Base-by-base conservation (phyloP, 768 basidiomycete genomes). In the Leccinum broughii region DNA sequence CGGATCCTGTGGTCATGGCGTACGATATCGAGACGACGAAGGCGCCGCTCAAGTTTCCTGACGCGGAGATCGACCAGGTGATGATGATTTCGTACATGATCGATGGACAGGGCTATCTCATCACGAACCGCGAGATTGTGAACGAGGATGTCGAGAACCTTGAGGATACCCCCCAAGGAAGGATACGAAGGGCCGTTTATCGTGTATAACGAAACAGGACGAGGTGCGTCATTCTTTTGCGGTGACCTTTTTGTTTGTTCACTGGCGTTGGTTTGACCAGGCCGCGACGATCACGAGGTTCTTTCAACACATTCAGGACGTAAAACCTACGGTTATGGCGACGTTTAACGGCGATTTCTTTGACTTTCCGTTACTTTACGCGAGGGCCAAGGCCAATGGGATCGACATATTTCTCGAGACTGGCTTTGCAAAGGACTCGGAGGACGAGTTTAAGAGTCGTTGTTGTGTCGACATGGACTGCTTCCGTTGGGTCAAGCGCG, bases 41-140 rank as follows among this genome's bases (percentile, higher is more conserved):
- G 77, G 90, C 93, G n/a, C 96, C 97, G n/a, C 85, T 98, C 68
- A 98, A 98, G 75, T 98, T 98, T 71, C 96, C 97, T 1, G 97
- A 98, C 77, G 90, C 94, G 66, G 84, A 86, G 7, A 88, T 93
- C 26, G 97, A 98, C 78, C 95, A 98, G 72, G 94, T 99, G 68
- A 99, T 99, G 96, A 99, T 99, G 97, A 98, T 99, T 64, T 99
- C 97, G 48, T 99, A 98, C 76, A 98, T 99, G 95, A 80, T 99
- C 17, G 97, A 99, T 71, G 96, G 95, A 0, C 93, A 95, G 73
- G 97, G 97, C 0, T 99, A 91, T 71, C 84, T 99, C 62, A 98
- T 99, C 75, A 97, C 94, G 22, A 98, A 98, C 68, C 84, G 97
- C 49, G 97, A 99, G 65, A 98, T 98, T 54, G 93, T 98, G 60